Evolutionary conservation across 768 basidiomycete genomes (phyloP).

Genomic region (Rubroboletus satanas): DNA sequence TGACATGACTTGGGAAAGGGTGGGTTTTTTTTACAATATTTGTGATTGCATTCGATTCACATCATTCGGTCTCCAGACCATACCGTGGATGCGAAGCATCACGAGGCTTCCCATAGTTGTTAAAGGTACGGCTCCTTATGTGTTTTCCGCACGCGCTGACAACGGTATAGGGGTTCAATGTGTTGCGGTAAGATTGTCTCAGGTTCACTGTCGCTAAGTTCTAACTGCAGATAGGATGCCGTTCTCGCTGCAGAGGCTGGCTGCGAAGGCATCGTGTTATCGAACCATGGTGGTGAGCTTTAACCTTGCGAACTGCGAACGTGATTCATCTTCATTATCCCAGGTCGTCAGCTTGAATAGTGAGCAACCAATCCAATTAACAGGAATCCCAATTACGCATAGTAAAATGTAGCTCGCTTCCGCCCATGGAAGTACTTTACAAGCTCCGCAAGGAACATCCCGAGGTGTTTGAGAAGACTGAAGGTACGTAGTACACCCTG

Average conservation of each 20-base stretch:
- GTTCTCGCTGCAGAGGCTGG: slow-evolving; percentile 80
- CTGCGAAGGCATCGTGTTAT: slow-evolving; percentile 82
- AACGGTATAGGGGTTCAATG: slow-evolving; percentile 59
- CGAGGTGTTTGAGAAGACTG: slow-evolving; percentile 66
- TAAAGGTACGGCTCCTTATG: slow-evolving; percentile 47
- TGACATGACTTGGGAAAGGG: slow-evolving; percentile 77
- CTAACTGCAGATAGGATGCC: slow-evolving; percentile 58
- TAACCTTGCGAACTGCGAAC: neutral
- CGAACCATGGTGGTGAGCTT: slow-evolving; percentile 80
- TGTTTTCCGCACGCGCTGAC: slow-evolving; percentile 5
- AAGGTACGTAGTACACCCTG: slow-evolving; percentile 42
- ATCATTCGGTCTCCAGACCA: slow-evolving; percentile 44
- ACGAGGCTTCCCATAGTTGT: slow-evolving; percentile 70
- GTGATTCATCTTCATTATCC: slow-evolving; percentile 1
- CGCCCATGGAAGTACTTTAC: slow-evolving; percentile 76
- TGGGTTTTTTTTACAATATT: slow-evolving; percentile 19
- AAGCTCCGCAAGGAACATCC: slow-evolving; percentile 68
- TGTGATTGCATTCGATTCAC: neutral
- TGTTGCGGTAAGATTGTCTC: slow-evolving; percentile 46
- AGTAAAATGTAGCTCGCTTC: slow-evolving; percentile 52
- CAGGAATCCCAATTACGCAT: neutral
- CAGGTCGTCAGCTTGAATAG: slow-evolving; percentile 79
- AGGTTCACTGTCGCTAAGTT: neutral
- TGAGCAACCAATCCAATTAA: slow-evolving; percentile 31
- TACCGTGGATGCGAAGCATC: slow-evolving; percentile 70